Evolutionary conservation across 257 asterid genomes (phyloP).

Genomic region (Ophiorrhiza pumila): DNA sequence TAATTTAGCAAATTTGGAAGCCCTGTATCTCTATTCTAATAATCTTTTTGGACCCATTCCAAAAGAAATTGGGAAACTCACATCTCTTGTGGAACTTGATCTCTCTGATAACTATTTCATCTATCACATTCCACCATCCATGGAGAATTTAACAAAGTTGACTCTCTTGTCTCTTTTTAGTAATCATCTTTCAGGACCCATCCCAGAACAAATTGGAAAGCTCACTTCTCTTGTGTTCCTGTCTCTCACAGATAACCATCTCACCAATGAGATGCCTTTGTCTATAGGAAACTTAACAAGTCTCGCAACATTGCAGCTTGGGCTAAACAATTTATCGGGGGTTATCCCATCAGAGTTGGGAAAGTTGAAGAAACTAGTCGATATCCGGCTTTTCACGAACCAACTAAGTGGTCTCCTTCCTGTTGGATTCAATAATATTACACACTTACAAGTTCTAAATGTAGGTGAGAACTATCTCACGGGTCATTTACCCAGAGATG

Average conservation of each 20-base stretch:
- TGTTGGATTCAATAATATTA: background rate
- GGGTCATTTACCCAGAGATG: slow-evolving; percentile 25
- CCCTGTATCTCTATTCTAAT: slow-evolving; percentile 11
- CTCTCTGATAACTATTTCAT: slow-evolving; percentile 15
- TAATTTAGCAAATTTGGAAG: slow-evolving; percentile 16
- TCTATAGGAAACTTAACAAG: too few relatives aligned
- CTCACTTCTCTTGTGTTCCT: background rate
- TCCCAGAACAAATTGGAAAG: background rate
- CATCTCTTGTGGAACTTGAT: background rate
- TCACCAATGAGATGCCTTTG: too few relatives aligned
- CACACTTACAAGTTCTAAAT: too few relatives aligned
- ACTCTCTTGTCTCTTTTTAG: background rate
- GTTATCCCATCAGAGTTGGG: background rate
- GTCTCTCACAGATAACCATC: too few relatives aligned
- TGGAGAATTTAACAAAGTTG: background rate
- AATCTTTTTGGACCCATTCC: slow-evolving; percentile 24
- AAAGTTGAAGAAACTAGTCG: background rate
- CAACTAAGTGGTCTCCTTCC: background rate
- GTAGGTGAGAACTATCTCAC: slow-evolving; percentile 21
- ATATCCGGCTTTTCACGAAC: background rate
- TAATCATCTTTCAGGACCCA: background rate
- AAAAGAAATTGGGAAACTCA: slow-evolving; percentile 19
- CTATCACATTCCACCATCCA: slow-evolving; percentile 18
- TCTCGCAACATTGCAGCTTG: background rate
- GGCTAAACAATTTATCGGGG: background rate